These are phyloP conservation scores for Acanthamoeba healyi DNA, from an alignment of 208 protist genomes.

Conservation along the genomic window DNA sequence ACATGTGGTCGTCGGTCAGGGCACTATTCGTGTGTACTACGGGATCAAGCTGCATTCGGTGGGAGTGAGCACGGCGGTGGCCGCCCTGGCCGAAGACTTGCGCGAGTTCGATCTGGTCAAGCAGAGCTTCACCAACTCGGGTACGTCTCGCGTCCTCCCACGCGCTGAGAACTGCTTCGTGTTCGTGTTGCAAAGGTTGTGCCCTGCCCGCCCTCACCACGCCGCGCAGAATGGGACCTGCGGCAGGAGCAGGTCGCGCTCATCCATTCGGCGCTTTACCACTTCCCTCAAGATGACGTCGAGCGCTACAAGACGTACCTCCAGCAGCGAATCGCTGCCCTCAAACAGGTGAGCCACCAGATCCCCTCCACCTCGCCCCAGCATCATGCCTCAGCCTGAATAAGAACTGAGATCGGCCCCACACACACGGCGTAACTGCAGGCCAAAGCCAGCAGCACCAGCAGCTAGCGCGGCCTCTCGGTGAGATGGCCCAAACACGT, in stretches of 20 bases:
- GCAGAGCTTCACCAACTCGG: slow-evolving; percentile 27
- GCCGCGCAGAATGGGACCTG: slow-evolving; percentile 9
- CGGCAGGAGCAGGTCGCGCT: slow-evolving; percentile 15
- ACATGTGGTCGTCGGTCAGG: neutral
- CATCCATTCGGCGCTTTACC: slow-evolving; percentile 20
- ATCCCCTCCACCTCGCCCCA: too few relatives aligned
- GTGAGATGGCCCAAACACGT: too few relatives aligned
- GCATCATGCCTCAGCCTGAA: too few relatives aligned
- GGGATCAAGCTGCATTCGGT: slow-evolving; percentile 40
- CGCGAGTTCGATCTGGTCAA: slow-evolving; percentile 28
- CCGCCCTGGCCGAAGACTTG: neutral
- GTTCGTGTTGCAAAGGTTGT: neutral
- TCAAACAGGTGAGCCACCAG: slow-evolving; percentile 31
- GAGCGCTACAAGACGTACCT: neutral
- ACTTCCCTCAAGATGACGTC: neutral
- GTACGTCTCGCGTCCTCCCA: neutral
- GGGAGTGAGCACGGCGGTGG: neutral
- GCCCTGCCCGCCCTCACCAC: neutral
- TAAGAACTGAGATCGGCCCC: too few relatives aligned
- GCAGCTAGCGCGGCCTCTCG: too few relatives aligned
- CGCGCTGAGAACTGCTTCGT: neutral
- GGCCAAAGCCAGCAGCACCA: too few relatives aligned
- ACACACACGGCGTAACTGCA: too few relatives aligned
- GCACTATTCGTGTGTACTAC: neutral
- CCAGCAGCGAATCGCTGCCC: slow-evolving; percentile 11